These are phyloP conservation scores for Chlamydomonas sp. DNA, from an alignment of 139 green algal species.

Conservation along the genomic window DNA sequence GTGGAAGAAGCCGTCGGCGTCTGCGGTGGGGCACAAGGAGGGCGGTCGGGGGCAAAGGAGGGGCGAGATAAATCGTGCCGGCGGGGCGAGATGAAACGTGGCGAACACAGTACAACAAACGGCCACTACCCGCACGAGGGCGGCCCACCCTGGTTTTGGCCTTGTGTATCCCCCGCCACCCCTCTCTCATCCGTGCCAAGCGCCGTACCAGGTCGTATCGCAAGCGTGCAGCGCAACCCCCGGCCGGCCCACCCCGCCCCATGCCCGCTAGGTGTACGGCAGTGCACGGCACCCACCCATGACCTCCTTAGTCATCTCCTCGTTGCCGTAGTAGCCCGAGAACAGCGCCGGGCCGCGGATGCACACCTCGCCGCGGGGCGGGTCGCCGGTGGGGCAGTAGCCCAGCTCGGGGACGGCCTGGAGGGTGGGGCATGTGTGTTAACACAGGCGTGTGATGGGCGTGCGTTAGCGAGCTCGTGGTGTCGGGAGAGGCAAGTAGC, in stretches of 20 bases:
- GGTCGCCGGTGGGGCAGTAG: slow-evolving; percentile 61
- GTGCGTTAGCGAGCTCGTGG: no score
- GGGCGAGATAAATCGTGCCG: neutral
- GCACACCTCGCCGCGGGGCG: slow-evolving; percentile 83
- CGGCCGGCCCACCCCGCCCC: neutral
- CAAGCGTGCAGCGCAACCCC: neutral
- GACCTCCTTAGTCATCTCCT: slow-evolving; percentile 74
- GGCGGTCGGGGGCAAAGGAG: neutral
- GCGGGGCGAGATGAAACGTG: neutral
- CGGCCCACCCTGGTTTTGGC: no score
- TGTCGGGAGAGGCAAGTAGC: no score
- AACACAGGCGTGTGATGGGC: no score
- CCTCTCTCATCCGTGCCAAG: neutral
- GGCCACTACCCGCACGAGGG: neutral
- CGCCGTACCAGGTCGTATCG: neutral
- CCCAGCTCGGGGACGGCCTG: slow-evolving; percentile 50
- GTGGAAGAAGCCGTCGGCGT: slow-evolving; percentile 92
- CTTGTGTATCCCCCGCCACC: no score
- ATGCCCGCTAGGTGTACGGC: no score
- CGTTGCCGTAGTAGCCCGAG: slow-evolving; percentile 86
- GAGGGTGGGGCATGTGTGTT: no score
- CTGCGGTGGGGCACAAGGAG: slow-evolving; percentile 37
- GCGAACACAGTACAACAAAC: neutral
- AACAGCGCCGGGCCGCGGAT: slow-evolving; percentile 82
- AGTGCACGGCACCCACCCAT: slow-evolving; percentile 56